phyloP scores from a whole-genome alignment of 164 flowering plant genomes.

The Magnolia officinalis region DNA sequence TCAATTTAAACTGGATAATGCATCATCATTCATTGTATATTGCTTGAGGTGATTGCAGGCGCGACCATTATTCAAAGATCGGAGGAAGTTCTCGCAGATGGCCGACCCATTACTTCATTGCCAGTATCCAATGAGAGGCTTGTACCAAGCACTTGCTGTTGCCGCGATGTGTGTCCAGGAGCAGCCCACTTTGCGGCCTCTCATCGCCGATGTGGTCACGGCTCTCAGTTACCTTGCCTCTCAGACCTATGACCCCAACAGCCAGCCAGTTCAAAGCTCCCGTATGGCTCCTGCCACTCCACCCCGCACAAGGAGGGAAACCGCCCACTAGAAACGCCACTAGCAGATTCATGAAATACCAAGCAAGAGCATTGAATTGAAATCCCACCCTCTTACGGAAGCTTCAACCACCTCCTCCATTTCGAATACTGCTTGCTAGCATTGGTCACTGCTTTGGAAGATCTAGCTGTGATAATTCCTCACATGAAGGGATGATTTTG shows the following conservation, averaged over 20 bases:
- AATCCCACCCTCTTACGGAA: not conserved
- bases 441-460: conserved; percentile 9
- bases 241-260: conserved; percentile 49
- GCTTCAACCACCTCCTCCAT: not conserved
- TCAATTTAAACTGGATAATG: no score
- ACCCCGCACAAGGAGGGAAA: conserved; percentile 36
- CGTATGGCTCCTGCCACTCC: conserved; percentile 40
- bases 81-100: conserved; percentile 67
- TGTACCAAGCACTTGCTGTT: conserved; percentile 88
- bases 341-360: conserved; percentile 15
- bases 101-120: conserved; percentile 80
- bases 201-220: conserved; percentile 85
- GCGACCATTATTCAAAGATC: conserved; percentile 73
- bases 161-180: conserved; percentile 97
- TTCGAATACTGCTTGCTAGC: not conserved
- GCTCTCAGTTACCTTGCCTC: conserved; percentile 75
- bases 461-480: not conserved
- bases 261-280: conserved; percentile 39
- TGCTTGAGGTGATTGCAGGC: conserved; percentile 46
- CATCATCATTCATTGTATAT: not conserved
- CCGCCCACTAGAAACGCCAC: conserved; percentile 19
- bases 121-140: conserved; percentile 66
- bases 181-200: conserved; percentile 79
- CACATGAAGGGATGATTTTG: conserved; percentile 1
- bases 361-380: conserved; percentile 17